phyloP scores from a whole-genome alignment of 768 basidiomycete species.

The Naematelia encephala region DNA sequence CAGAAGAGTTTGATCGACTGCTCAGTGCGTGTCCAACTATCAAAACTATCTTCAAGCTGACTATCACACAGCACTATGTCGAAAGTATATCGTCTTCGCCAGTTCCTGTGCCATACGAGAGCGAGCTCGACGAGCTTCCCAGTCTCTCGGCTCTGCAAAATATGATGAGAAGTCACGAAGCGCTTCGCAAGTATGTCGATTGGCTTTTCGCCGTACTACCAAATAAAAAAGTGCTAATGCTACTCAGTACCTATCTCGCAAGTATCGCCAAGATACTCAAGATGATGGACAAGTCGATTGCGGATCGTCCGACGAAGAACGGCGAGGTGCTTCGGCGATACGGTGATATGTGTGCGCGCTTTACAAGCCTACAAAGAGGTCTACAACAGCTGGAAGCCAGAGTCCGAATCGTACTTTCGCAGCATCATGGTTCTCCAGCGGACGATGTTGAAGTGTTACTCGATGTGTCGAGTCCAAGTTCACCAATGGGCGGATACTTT shows the following conservation, averaged over 20 bases:
- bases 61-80: conserved; percentile 24
- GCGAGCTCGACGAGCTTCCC: conserved; percentile 14
- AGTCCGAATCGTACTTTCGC: conserved; percentile 61
- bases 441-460: conserved; percentile 21
- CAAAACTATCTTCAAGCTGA: not conserved
- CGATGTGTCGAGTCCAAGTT: conserved; percentile 10
- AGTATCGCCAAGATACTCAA: conserved; percentile 86
- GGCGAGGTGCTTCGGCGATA: conserved; percentile 88
- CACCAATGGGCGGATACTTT: conserved; percentile 12
- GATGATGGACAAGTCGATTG: conserved; percentile 90
- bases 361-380: conserved; percentile 74
- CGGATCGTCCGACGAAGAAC: conserved; percentile 91
- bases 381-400: conserved; percentile 76
- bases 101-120: conserved; percentile 7
- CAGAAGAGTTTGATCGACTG: conserved; percentile 90
- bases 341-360: conserved; percentile 81
- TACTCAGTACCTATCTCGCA: conserved; percentile 92
- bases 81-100: conserved; percentile 22
- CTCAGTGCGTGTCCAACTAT: conserved; percentile 59
- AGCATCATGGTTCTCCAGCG: conserved; percentile 6
- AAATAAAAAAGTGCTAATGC: too few relatives aligned
- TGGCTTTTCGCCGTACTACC: too few relatives aligned
- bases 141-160: conserved; percentile 18
- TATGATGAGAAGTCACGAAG: conserved; percentile 58
- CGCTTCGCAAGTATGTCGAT: conserved; percentile 64